A percentile compares a stretch with the other conserved stretches of the same genome.
Conservation (phyloP, 768 basidiomycete species). For the Suillus discolor region DNA sequence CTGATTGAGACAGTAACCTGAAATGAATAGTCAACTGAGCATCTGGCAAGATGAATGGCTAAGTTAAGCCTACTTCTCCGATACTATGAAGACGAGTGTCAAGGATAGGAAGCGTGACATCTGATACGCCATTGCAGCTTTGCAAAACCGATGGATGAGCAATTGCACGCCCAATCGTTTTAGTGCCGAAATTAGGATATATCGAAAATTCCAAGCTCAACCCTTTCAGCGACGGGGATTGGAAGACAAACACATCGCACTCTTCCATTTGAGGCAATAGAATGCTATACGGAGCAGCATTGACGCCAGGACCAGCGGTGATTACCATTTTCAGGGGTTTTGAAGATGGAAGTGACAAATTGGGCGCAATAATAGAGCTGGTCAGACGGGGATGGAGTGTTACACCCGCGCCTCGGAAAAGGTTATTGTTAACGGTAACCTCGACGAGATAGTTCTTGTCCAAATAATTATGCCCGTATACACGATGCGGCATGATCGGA, state of each 20-base stretch:
- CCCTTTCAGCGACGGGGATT: slow-evolving; percentile 70
- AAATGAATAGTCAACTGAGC: slow-evolving; percentile 14
- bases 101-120: slow-evolving; percentile 72
- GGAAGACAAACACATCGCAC: slow-evolving; percentile 81
- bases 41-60: not conserved
- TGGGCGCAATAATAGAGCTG: slow-evolving; percentile 66
- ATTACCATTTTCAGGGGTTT: slow-evolving; percentile 91
- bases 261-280: slow-evolving; percentile 79
- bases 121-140: slow-evolving; percentile 54
- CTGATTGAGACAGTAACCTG: slow-evolving; percentile 89
- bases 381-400: slow-evolving; percentile 76
- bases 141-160: slow-evolving; percentile 76
- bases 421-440: slow-evolving; percentile 70
- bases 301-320: slow-evolving; percentile 82
- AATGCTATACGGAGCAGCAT: slow-evolving; percentile 88
- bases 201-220: slow-evolving; percentile 90
- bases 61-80: slow-evolving; percentile 68
- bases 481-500: slow-evolving; percentile 96
- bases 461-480: slow-evolving; percentile 96
- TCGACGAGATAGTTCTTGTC: slow-evolving; percentile 86
- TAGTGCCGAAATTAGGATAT: slow-evolving; percentile 97
- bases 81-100: slow-evolving; percentile 93
- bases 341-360: slow-evolving; percentile 69
- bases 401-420: slow-evolving; percentile 45
- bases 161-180: slow-evolving; percentile 92